Evolutionary conservation across 257 asterid genomes (phyloP).

Genomic region (Fraxinus americana): DNA sequence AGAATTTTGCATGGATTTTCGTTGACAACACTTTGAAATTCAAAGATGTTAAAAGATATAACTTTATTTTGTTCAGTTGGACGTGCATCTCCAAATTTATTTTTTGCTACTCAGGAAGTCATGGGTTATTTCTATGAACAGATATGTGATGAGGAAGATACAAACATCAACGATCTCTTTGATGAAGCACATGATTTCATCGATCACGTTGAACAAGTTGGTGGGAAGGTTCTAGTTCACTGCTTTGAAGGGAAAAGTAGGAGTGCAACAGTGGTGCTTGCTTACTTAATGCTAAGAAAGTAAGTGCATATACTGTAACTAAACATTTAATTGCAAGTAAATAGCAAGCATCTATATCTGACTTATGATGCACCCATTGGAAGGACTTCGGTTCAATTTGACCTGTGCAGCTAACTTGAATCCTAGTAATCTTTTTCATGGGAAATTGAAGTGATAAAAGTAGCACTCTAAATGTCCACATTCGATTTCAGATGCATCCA

Average conservation of each 20-base stretch:
- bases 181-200: slow-evolving; percentile 89
- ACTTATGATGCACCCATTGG: not conserved
- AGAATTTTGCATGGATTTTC: not conserved
- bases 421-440: not conserved
- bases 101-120: not conserved
- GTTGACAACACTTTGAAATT: not conserved
- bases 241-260: slow-evolving; percentile 99
- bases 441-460: not conserved
- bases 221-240: slow-evolving; percentile 93
- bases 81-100: not conserved
- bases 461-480: not conserved
- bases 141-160: slow-evolving; percentile 80
- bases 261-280: slow-evolving; percentile 89
- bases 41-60: not conserved
- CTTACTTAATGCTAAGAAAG: slow-evolving; percentile 88
- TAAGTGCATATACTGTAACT: slow-evolving; percentile 39
- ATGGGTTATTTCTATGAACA: slow-evolving; percentile 34
- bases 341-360: not conserved
- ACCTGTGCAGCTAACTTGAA: slow-evolving; percentile 6
- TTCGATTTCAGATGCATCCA: not conserved
- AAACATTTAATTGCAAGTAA: slow-evolving; percentile 7
- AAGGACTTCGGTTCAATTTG: not conserved
- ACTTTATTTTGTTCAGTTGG: not conserved
- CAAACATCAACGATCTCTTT: slow-evolving; percentile 72
- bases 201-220: slow-evolving; percentile 64